Conservation (phyloP, 768 basidiomycete genomes). For the Suillus tomentosus region DNA sequence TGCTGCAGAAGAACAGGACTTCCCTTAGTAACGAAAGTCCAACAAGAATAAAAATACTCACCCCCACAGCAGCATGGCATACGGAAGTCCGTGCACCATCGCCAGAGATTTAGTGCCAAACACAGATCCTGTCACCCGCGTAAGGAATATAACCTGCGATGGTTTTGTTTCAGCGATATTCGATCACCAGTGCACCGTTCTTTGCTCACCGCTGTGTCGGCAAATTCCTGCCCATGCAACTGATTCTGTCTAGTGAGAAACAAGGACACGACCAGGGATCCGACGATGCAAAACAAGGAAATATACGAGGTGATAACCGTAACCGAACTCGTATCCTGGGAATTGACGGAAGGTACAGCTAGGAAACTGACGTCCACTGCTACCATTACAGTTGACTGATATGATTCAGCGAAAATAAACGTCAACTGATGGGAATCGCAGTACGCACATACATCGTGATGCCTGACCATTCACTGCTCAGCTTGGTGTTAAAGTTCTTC, state of each 20-base stretch:
- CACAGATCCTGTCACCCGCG: constrained; percentile 8
- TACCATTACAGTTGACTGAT: constrained; percentile 49
- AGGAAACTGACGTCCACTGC: constrained; percentile 57
- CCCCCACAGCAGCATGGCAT: constrained; percentile 34
- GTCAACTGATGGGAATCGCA: background rate
- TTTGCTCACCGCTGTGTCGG: constrained; percentile 31
- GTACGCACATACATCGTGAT: constrained; percentile 48
- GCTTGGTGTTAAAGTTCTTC: constrained; percentile 41
- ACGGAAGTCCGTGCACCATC: constrained; percentile 36
- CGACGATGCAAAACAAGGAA: constrained; percentile 38
- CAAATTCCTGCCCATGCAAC: constrained; percentile 23
- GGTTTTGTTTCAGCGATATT: background rate
- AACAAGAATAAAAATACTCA: background rate
- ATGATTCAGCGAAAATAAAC: background rate
- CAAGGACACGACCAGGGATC: constrained; percentile 36
- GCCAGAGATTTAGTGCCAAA: constrained; percentile 27
- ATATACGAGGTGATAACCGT: constrained; percentile 30
- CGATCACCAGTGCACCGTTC: background rate
- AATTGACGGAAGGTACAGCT: constrained; percentile 45
- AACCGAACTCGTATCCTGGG: constrained; percentile 9
- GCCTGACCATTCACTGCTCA: constrained; percentile 49
- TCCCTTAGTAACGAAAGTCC: background rate
- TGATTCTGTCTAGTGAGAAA: constrained; percentile 41
- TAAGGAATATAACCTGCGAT: constrained; percentile 11
- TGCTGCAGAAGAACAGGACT: constrained; percentile 15